Percentiles rank a stretch among this genome's conserved stretches.
phyloP scores from a whole-genome alignment of 176 grass and related monocot genomes.

The Hsuehochloa calcarea region DNA sequence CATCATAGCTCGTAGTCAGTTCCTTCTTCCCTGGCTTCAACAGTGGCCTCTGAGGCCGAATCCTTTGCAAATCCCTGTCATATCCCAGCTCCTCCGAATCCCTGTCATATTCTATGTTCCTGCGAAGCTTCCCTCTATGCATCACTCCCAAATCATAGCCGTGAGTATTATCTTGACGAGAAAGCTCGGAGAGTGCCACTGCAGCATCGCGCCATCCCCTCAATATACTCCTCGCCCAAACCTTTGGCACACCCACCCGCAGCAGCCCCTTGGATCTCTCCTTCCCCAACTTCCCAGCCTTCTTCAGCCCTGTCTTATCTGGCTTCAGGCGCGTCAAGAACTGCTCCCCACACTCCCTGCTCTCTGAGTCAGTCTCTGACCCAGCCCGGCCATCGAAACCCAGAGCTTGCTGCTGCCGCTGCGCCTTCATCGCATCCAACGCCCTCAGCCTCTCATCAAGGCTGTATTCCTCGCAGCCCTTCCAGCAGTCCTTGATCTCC shows the following conservation, averaged over 20 bases:
- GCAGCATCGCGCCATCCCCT: constrained; percentile 6
- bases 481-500: constrained; percentile 77
- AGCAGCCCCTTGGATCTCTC: constrained; percentile 53
- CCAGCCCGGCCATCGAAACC: neutral
- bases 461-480: constrained; percentile 49
- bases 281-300: constrained; percentile 41
- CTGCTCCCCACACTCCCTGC: constrained; percentile 44
- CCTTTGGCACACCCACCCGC: constrained; percentile 34
- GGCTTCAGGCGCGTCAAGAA: constrained; percentile 17
- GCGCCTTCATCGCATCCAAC: constrained; percentile 45
- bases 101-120: constrained; percentile 14
- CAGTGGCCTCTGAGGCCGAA: constrained; percentile 27
- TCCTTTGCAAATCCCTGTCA: constrained; percentile 29
- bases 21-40: constrained; percentile 70
- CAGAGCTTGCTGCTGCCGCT: constrained; percentile 31
- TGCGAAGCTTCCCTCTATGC: constrained; percentile 40
- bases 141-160: constrained; percentile 30
- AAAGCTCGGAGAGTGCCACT: neutral
- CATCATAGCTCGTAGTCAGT: constrained; percentile 37
- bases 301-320: constrained; percentile 41
- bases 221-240: constrained; percentile 26
- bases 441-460: constrained; percentile 61
- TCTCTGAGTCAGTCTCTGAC: constrained; percentile 53
- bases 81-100: constrained; percentile 36
- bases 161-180: constrained; percentile 25